These are phyloP conservation scores for Aspergillus phoenicis DNA, from an alignment of 2,329 filamentous ascomycete genomes.

Conservation along the genomic window DNA sequence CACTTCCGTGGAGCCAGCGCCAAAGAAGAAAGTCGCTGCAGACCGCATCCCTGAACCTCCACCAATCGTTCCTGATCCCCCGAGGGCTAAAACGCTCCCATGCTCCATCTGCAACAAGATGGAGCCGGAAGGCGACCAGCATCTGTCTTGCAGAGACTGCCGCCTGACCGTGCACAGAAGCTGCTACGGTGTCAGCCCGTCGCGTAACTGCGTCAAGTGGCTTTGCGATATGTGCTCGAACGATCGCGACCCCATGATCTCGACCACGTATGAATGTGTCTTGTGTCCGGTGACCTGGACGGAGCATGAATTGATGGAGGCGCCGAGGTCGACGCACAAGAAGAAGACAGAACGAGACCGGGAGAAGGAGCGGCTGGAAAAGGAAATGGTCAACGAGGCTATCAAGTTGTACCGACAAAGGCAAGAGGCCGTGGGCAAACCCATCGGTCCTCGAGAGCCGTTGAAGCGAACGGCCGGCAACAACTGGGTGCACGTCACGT, in stretches of 20 bases:
- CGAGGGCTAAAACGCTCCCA: conserved; percentile 75
- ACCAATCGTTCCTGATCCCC: conserved; percentile 72
- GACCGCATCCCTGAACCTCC: conserved; percentile 61
- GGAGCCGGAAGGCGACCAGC: conserved; percentile 70
- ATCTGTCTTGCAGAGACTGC: conserved; percentile 82
- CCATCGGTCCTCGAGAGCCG: conserved; percentile 81
- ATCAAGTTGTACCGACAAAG: conserved; percentile 80
- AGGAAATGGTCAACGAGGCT: conserved; percentile 76
- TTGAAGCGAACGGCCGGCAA: conserved; percentile 93
- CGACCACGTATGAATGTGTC: conserved; percentile 92
- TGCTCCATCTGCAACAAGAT: conserved; percentile 81
- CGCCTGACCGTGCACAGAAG: conserved; percentile 86
- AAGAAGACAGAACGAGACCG: conserved; percentile 93
- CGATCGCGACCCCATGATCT: conserved; percentile 86
- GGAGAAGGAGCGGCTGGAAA: conserved; percentile 83
- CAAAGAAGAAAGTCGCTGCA: conserved; percentile 64
- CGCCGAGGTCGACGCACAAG: conserved; percentile 74
- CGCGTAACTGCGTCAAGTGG: conserved; percentile 76
- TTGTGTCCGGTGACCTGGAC: conserved; percentile 83
- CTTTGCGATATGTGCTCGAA: conserved; percentile 94
- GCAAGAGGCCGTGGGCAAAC: conserved; percentile 82
- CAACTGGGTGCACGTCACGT: conserved; percentile 97
- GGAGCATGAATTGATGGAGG: conserved; percentile 80
- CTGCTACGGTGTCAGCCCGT: conserved; percentile 85
- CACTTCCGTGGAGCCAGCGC: conserved; percentile 49